These are phyloP conservation scores for Triadica sebifera DNA, from an alignment of 345 rosid genomes.

Conservation along the genomic window DNA sequence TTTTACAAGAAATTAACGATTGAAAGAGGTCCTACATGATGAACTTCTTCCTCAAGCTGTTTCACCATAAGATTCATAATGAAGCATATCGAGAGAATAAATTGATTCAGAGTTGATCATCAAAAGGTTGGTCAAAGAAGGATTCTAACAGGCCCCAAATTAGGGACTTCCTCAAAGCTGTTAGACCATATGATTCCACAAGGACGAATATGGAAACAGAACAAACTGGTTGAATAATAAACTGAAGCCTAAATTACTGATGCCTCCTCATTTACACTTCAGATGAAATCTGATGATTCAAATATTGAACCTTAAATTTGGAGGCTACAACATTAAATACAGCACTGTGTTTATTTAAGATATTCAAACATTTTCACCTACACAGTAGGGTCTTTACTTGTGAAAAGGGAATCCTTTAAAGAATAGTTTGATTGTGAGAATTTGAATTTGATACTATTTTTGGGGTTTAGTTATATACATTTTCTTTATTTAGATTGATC, in stretches of 20 bases:
- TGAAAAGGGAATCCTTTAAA: too few relatives aligned
- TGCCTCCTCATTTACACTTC: constrained; percentile 2
- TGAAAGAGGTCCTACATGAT: neutral
- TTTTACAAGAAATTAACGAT: neutral
- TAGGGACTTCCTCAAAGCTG: neutral
- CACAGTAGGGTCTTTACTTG: too few relatives aligned
- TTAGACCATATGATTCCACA: neutral
- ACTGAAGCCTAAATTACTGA: neutral
- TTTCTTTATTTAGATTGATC: too few relatives aligned
- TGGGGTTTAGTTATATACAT: too few relatives aligned
- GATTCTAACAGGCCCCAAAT: neutral
- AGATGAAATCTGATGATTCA: neutral
- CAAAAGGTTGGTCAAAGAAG: neutral
- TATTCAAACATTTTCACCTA: neutral
- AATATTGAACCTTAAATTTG: neutral
- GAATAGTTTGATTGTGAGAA: too few relatives aligned
- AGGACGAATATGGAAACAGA: neutral
- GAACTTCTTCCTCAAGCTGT: neutral
- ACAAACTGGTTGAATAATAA: neutral
- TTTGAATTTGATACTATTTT: too few relatives aligned
- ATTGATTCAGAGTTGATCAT: too few relatives aligned
- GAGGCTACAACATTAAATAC: neutral
- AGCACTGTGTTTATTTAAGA: neutral
- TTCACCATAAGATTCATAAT: neutral
- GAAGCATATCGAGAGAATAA: neutral